Base-by-base conservation (phyloP, 2,329 filamentous ascomycete species). In the Aspergillus persii region DNA sequence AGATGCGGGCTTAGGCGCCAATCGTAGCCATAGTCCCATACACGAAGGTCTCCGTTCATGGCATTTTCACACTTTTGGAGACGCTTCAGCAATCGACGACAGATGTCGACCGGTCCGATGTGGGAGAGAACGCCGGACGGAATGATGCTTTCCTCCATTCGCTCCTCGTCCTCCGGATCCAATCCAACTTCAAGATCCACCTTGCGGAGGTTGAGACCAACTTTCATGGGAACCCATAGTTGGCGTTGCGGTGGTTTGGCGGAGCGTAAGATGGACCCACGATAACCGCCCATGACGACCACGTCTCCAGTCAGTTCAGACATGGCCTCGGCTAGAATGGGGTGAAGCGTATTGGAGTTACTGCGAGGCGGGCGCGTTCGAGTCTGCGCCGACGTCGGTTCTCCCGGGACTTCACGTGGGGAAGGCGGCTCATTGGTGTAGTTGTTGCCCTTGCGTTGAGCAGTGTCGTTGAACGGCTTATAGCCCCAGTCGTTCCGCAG, bases 1-100 rank as follows among this genome's bases (percentile, higher is more conserved):
- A 92, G 79, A 68, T 89, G 84, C 0, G 94, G 94, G 63, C 91
- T 95, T 44, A 97, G 79, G 15, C 94, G 84, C 94, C 94, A 98
- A 76, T 98, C 94, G 68, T 96, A 98, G 18, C 93, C 92, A 70
- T 94, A 98, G 68, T 97, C 89, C 80, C 92, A 92, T 0, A 96
- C 84, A 50, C 92, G 83, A 5, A 97, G 78, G 62, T 84, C 88
- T 7, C 91, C 91, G 3, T 79, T 82, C 54, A 84, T 83, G 1
- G 85, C 86, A 68, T 96, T 96, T 11, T 91, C 86, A 64, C 86
- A 90, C 33, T 88, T 87, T 53, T 86, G 83, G 23, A 96, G 75
- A 57, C 89, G 87, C 71, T 91, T 93, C 74, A 97, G 87, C 1
- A 98, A 79, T 44, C 91, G 86, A 59, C 87, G 88, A 4, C 91